These are phyloP conservation scores for Aspergillus brasiliensis DNA, from an alignment of 2,329 filamentous ascomycete genomes.

Conservation along the genomic window DNA sequence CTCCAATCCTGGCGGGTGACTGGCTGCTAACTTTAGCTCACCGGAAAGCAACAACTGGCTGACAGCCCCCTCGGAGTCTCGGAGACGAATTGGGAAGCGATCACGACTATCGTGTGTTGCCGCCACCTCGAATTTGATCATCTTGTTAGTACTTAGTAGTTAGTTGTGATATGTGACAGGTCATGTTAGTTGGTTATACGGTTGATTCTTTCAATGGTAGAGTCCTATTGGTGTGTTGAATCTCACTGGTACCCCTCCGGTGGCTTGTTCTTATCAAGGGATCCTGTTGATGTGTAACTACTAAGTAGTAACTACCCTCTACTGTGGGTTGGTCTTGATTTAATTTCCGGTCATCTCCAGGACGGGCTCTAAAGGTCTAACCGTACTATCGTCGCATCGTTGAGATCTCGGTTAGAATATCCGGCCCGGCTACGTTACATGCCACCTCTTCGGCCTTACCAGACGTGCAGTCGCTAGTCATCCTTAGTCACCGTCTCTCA, in stretches of 20 bases:
- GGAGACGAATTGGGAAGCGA: background rate
- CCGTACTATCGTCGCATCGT: conserved; percentile 3
- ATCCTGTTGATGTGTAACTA: no score
- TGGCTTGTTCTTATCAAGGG: no score
- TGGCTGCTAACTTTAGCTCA: conserved; percentile 12
- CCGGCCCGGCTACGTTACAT: conserved; percentile 9
- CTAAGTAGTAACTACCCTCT: no score
- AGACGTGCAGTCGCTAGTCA: conserved; percentile 6
- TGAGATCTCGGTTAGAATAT: conserved; percentile 10
- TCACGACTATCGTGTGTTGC: background rate
- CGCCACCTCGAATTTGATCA: no score
- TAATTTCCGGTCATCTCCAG: background rate
- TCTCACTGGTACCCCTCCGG: no score
- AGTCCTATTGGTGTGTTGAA: no score
- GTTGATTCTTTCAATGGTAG: no score
- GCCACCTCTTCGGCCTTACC: background rate
- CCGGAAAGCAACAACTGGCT: background rate
- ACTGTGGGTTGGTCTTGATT: no score
- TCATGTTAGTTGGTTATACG: no score
- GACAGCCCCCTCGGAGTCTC: background rate
- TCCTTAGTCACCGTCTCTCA: background rate
- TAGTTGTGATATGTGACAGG: no score
- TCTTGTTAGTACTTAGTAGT: no score
- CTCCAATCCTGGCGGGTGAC: background rate
- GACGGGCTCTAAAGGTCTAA: background rate